A percentile compares a stretch with the other conserved stretches of the same genome.
Evolutionary conservation across 768 basidiomycete species (phyloP).

Genomic region (Gloeostereum incarnatum): DNA sequence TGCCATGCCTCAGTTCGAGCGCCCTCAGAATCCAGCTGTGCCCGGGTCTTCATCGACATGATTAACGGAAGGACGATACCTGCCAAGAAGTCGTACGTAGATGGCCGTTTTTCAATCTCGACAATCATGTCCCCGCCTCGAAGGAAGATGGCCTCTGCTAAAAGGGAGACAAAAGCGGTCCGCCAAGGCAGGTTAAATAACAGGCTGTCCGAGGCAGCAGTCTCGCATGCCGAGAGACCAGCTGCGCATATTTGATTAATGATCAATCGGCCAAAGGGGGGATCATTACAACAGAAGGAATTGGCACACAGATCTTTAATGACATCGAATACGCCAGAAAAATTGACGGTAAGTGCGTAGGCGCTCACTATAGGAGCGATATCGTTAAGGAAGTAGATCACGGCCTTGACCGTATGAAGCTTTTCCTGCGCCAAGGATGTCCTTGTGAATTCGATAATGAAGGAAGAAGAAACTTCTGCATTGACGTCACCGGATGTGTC

Average conservation of each 20-base stretch:
- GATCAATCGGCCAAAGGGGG: conserved; percentile 36
- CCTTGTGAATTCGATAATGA: conserved; percentile 44
- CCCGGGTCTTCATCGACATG: conserved; percentile 40
- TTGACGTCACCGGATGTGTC: conserved; percentile 31
- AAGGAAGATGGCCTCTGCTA: conserved; percentile 37
- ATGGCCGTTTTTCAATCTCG: conserved; percentile 43
- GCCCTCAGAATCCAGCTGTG: conserved; percentile 30
- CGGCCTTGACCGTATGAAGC: conserved; percentile 34
- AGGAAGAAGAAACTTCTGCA: conserved; percentile 34
- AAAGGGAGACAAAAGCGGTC: conserved; percentile 25
- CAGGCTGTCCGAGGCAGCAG: conserved; percentile 30
- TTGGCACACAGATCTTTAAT: conserved; percentile 35
- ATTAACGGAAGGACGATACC: conserved; percentile 56
- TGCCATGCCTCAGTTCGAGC: conserved; percentile 35
- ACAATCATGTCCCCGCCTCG: conserved; percentile 42
- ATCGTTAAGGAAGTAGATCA: conserved; percentile 42
- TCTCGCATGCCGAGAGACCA: conserved; percentile 37
- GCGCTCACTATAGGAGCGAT: conserved; percentile 46
- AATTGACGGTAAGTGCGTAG: conserved; percentile 41
- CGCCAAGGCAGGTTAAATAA: conserved; percentile 31
- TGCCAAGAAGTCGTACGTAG: conserved; percentile 54
- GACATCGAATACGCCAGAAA: conserved; percentile 46
- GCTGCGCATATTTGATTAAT: conserved; percentile 35
- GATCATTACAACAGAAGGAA: conserved; percentile 41
- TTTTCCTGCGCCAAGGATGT: conserved; percentile 38